phyloP scores from a whole-genome alignment of 306 rosid species.

The Luffa acutangula region DNA sequence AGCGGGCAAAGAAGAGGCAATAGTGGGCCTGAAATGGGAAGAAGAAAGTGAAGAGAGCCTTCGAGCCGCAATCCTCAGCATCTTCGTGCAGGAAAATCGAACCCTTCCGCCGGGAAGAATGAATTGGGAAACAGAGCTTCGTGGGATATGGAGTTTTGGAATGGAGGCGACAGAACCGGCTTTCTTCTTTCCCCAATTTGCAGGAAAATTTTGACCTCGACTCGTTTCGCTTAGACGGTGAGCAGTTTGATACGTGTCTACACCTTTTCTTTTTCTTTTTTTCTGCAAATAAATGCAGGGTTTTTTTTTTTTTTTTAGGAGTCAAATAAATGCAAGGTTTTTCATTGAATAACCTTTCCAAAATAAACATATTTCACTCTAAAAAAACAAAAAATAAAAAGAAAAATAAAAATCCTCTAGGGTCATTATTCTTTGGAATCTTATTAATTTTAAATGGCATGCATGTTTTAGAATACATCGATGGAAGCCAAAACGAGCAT shows the following conservation, averaged over 20 bases:
- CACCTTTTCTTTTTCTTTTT: neutral
- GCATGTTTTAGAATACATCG: no score
- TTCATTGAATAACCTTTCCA: no score
- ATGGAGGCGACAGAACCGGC: neutral
- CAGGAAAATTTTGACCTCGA: neutral
- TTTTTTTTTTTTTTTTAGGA: no score
- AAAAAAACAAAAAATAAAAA: no score
- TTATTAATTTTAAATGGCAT: no score
- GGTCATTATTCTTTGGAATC: no score
- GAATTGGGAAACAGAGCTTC: neutral
- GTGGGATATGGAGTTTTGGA: neutral
- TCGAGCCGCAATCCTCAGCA: slow-evolving; percentile 41
- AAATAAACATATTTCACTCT: no score
- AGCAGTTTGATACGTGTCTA: neutral
- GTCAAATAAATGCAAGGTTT: no score
- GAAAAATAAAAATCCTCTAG: no score
- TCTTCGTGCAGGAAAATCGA: slow-evolving; percentile 1
- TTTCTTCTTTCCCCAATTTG: neutral
- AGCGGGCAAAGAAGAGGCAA: slow-evolving; percentile 13
- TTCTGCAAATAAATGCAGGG: neutral
- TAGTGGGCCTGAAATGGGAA: slow-evolving; percentile 23
- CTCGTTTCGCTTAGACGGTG: neutral
- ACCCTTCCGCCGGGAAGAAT: neutral
- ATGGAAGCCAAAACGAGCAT: no score
- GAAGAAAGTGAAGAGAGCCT: slow-evolving; percentile 28